Evolutionary conservation across 331 rosid species (phyloP), one percentile per base, ranked within the genome.

Genomic region (Pyrus hybrid): DNA sequence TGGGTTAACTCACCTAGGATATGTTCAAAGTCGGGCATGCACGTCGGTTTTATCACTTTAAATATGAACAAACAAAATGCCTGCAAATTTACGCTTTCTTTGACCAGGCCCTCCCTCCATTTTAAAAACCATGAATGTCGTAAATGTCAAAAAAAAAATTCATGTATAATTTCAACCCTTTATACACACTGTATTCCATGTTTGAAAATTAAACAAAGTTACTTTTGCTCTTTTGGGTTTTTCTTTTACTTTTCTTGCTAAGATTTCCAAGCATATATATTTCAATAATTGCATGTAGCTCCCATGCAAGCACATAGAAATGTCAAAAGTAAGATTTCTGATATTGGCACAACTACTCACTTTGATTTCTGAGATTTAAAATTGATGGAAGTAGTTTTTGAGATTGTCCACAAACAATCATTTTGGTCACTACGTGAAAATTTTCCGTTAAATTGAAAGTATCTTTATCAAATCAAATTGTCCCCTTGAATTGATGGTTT

Each of bases 301-400:
- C 20, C 54, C 54, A 14, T 14, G 54, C 20, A 47, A 37, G 45
- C 45, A 37, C 45, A 37, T 37, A 37, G 45, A 37, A 2, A 37
- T 9, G 45, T 37, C 45, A 37, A 37, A 37, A 37, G 4, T 37
- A 37, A 9, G 13, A 10, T 37, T 37, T 37, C 13, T 37, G 1
- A 37, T 1, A 37, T 37, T 3, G 0, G 0, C 13, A 37, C 3
- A 9, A 37, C 4, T 37, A 0, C 1, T 37, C 1, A 9, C 1
- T 37, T 10, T 37, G 45, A 1, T 10, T 0, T 37, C 1, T 37
- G 0, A 37, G 45, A 37, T 9, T 37, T 37, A 37, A 37, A 37
- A 37, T 10, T 0, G 13, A 37, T 37, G 45, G 13, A 37, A 37
- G 45, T 37, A 3, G 13, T 37, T 37, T 37, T 0, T 37, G 13